Evolutionary conservation across 805 yeast genomes (phyloP).

Genomic region (Candida pseudoglaebosa): DNA sequence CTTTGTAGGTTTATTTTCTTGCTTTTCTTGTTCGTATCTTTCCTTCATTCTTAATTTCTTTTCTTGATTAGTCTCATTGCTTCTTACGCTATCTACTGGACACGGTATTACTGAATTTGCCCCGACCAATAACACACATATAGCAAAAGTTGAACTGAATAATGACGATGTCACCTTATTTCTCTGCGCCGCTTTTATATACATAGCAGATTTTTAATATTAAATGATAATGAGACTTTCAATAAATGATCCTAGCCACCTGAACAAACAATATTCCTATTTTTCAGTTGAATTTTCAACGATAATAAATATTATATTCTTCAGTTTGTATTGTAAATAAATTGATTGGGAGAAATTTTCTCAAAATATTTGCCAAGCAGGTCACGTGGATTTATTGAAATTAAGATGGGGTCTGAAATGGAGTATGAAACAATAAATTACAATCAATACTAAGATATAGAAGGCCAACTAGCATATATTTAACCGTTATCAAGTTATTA

Average conservation of each 20-base stretch:
- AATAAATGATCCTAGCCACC: no score
- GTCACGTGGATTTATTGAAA: no score
- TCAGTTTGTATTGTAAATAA: background rate
- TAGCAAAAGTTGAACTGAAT: conserved; percentile 70
- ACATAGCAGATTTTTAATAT: no score
- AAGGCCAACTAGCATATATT: no score
- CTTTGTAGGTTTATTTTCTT: background rate
- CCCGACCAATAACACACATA: conserved; percentile 54
- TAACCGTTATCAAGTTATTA: no score
- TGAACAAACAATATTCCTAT: no score
- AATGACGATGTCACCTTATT: conserved; percentile 57
- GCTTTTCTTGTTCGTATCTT: conserved; percentile 11
- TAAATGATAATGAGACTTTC: no score
- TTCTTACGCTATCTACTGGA: conserved; percentile 39
- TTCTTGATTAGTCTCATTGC: conserved; percentile 38
- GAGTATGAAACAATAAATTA: no score
- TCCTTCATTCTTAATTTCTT: conserved; percentile 29
- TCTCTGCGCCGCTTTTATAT: conserved; percentile 54
- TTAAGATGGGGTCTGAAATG: no score
- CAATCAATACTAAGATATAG: no score
- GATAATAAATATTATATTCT: background rate
- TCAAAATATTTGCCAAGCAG: no score
- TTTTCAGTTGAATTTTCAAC: no score
- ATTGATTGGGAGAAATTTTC: background rate
- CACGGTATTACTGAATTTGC: conserved; percentile 51